Conservation (phyloP, 106 monocot genomes). For the Chionographis japonica region DNA sequence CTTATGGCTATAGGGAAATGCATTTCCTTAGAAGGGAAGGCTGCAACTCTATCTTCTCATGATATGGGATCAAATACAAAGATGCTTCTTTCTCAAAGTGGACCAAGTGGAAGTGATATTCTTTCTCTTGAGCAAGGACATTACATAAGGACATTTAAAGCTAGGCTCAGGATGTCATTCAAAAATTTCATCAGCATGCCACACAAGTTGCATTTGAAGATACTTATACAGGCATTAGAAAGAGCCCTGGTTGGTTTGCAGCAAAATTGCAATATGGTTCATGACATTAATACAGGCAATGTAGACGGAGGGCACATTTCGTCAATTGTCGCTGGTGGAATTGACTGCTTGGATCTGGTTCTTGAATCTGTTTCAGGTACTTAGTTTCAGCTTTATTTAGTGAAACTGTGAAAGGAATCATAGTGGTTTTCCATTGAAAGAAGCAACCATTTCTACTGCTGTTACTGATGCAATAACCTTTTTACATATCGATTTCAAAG, state of each 20-base stretch:
- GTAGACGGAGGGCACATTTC: constrained; percentile 56
- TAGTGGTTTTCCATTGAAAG: no score
- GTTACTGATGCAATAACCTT: no score
- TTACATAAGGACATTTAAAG: constrained; percentile 46
- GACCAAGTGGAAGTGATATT: constrained; percentile 8
- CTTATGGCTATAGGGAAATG: constrained; percentile 80
- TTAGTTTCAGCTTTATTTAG: constrained; percentile 1
- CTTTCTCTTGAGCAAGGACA: constrained; percentile 12
- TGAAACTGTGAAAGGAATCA: background rate
- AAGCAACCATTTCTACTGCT: no score
- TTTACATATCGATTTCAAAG: no score
- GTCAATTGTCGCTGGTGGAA: constrained; percentile 62
- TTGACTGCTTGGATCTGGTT: constrained; percentile 70
- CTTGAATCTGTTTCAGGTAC: constrained; percentile 71
- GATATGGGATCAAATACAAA: constrained; percentile 51
- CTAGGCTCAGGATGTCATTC: constrained; percentile 59
- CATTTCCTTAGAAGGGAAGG: constrained; percentile 68
- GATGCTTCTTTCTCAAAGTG: constrained; percentile 25
- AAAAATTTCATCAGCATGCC: constrained; percentile 42
- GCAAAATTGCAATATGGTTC: constrained; percentile 28
- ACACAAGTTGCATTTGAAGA: constrained; percentile 23
- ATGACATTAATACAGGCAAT: constrained; percentile 52
- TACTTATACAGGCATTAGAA: constrained; percentile 54
- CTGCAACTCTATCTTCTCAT: constrained; percentile 63
- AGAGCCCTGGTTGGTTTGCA: constrained; percentile 61